phyloP scores from a whole-genome alignment of 1,139 yeast genomes.

The Geotrichum carabidarum region DNA sequence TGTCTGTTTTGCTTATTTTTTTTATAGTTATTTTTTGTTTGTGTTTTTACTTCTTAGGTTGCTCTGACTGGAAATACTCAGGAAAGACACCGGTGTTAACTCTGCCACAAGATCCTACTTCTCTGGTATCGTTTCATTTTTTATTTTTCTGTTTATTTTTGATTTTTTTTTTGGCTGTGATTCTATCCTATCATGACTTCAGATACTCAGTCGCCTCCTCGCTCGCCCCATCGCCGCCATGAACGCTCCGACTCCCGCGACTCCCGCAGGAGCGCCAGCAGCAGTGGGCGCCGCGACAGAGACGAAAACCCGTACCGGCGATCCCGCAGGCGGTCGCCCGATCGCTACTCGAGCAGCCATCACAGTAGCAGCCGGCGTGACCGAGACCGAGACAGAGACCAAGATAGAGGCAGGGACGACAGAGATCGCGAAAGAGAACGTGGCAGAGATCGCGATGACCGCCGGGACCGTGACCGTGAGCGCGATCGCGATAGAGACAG shows the following conservation, averaged over 20 bases:
- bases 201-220: conserved; percentile 1
- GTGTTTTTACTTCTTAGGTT: too few relatives aligned
- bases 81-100: too few relatives aligned
- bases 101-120: background rate
- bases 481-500: conserved; percentile 3
- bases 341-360: background rate
- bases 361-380: conserved; percentile 14
- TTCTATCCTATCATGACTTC: conserved; percentile 1
- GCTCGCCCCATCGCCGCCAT: background rate
- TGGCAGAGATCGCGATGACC: conserved; percentile 10
- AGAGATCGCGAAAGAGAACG: conserved; percentile 11
- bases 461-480: conserved; percentile 10
- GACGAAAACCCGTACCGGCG: background rate
- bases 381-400: conserved; percentile 9
- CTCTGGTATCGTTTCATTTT: background rate
- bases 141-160: background rate
- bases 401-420: conserved; percentile 5
- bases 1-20: too few relatives aligned
- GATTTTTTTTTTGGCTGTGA: too few relatives aligned
- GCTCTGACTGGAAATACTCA: too few relatives aligned
- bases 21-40: too few relatives aligned
- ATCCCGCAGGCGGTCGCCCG: background rate
- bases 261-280: conserved; percentile 5
- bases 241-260: background rate
- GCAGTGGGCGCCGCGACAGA: background rate